Conservation (phyloP, 2,329 filamentous ascomycete genomes). For the Herpotrichia juniperi region DNA sequence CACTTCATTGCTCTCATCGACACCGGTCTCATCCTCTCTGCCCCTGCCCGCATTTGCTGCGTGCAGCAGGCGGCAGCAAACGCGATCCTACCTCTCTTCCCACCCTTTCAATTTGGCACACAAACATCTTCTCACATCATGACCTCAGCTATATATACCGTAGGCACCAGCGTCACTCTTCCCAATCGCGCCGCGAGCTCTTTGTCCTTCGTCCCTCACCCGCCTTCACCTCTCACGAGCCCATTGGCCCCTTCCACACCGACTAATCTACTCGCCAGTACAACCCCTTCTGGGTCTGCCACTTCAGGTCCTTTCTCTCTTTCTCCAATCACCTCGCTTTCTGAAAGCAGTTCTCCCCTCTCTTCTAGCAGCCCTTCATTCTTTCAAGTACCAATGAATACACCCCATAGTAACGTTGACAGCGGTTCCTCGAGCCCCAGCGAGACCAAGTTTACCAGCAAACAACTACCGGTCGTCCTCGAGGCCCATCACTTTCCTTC, state of each 20-base stretch:
- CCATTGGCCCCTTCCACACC: constrained; percentile 6
- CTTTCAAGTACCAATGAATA: constrained; percentile 5
- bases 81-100: too few relatives aligned
- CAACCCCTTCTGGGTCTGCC: background rate
- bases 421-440: constrained; percentile 7
- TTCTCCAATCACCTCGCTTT: background rate
- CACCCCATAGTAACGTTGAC: constrained; percentile 4
- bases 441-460: too few relatives aligned
- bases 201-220: background rate
- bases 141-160: background rate
- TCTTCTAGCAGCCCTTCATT: background rate
- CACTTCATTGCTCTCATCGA: too few relatives aligned
- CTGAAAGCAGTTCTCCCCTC: background rate
- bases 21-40: too few relatives aligned
- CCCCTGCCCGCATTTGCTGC: too few relatives aligned
- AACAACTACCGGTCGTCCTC: constrained; percentile 6
- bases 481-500: constrained; percentile 9
- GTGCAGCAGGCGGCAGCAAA: too few relatives aligned
- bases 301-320: background rate
- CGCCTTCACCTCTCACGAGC: background rate
- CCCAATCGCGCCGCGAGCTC: constrained; percentile 4
- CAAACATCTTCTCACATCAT: constrained; percentile 4
- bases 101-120: background rate
- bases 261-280: constrained; percentile 1
- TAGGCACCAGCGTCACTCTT: background rate